phyloP scores from a whole-genome alignment of 1,284 basidiomycete genomes.

The Rhodofomes roseus region DNA sequence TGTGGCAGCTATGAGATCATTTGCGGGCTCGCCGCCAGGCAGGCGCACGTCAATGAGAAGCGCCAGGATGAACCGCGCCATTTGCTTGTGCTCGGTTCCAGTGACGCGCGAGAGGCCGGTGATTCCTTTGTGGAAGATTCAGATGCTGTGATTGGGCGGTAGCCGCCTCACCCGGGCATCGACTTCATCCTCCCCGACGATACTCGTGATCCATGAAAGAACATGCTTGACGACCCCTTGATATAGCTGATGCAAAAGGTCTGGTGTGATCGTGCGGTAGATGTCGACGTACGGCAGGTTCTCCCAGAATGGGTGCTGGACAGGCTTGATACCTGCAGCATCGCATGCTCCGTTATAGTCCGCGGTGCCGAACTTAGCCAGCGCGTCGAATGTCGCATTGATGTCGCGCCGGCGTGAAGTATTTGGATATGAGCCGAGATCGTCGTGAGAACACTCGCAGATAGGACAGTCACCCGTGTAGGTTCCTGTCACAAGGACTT shows the following conservation, averaged over 20 bases:
- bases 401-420: not conserved
- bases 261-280: slow-evolving; percentile 31
- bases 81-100: too few species aligned
- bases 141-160: slow-evolving; percentile 32
- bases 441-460: slow-evolving; percentile 4
- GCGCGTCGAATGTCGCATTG: not conserved
- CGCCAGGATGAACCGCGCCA: too few species aligned
- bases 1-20: slow-evolving; percentile 5
- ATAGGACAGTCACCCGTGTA: slow-evolving; percentile 13
- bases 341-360: not conserved
- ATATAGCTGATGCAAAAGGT: slow-evolving; percentile 17
- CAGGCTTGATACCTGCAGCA: slow-evolving; percentile 11
- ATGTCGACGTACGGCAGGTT: slow-evolving; percentile 31
- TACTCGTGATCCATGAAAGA: slow-evolving; percentile 22
- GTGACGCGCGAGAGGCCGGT: too few species aligned
- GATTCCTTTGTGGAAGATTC: slow-evolving; percentile 36
- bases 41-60: slow-evolving; percentile 9
- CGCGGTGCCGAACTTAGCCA: not conserved
- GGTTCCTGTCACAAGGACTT: slow-evolving; percentile 14
- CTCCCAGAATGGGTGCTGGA: slow-evolving; percentile 33
- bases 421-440: not conserved
- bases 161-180: slow-evolving; percentile 28
- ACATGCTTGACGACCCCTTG: slow-evolving; percentile 31
- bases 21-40: not conserved
- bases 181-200: slow-evolving; percentile 26